phyloP scores from a whole-genome alignment of 2,329 filamentous ascomycete species.

The Colletotrichum salicis region DNA sequence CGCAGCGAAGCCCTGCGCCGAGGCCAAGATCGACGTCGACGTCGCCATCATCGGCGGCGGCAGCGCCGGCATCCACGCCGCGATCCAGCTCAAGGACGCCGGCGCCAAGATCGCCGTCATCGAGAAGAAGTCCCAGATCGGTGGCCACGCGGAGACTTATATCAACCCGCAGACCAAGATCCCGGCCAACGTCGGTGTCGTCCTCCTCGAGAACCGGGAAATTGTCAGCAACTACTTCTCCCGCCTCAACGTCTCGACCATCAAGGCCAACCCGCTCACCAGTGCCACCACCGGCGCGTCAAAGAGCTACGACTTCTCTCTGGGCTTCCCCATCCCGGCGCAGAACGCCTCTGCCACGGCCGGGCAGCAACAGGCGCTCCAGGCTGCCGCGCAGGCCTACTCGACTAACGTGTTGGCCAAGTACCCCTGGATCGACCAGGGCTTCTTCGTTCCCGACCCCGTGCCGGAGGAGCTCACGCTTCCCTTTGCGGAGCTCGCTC shows the following conservation, averaged over 20 bases:
- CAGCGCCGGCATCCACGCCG: constrained; percentile 51
- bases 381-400: constrained; percentile 25
- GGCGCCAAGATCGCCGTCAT: constrained; percentile 51
- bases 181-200: constrained; percentile 36
- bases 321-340: constrained; percentile 23
- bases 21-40: constrained; percentile 33
- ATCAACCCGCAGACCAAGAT: constrained; percentile 33
- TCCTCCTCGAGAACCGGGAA: constrained; percentile 46
- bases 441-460: constrained; percentile 52
- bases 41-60: constrained; percentile 54
- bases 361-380: constrained; percentile 20
- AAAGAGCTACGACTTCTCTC: constrained; percentile 37
- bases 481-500: constrained; percentile 53
- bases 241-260: constrained; percentile 44
- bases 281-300: not conserved
- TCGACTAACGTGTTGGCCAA: constrained; percentile 20
- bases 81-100: constrained; percentile 49
- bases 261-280: constrained; percentile 20
- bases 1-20: not conserved
- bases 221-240: constrained; percentile 49
- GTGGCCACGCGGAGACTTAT: constrained; percentile 57
- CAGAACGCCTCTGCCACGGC: constrained; percentile 17
- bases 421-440: constrained; percentile 37
- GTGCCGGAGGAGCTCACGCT: constrained; percentile 56
- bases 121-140: constrained; percentile 49